Evolutionary conservation across 495 filamentous ascomycete genomes (phyloP).

Genomic region (Xylaria acuta): DNA sequence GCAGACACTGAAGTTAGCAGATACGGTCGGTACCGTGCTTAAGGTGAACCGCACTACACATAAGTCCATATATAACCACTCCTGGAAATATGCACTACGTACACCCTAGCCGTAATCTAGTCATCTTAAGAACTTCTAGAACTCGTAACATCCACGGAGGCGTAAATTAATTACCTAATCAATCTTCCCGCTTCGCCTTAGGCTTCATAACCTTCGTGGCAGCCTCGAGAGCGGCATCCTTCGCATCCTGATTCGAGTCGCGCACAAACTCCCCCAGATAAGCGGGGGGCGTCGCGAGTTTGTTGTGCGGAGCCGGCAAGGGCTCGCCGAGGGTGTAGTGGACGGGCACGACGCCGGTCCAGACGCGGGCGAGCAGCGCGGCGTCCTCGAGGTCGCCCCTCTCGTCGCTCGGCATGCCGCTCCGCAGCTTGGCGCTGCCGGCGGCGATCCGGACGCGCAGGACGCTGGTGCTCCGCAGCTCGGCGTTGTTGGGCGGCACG

Average conservation of each 20-base stretch:
- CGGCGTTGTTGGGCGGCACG: constrained; percentile 72
- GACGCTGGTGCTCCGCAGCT: constrained; percentile 80
- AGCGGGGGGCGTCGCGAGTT: constrained; percentile 63
- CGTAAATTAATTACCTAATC: not conserved
- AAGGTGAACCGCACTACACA: not conserved
- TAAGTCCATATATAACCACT: not conserved
- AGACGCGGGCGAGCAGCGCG: constrained; percentile 66
- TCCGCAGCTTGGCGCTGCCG: constrained; percentile 80
- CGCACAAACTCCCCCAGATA: constrained; percentile 66
- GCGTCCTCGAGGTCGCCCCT: constrained; percentile 67
- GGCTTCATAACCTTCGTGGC: constrained; percentile 37
- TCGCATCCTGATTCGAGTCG: constrained; percentile 60
- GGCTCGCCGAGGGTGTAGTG: constrained; percentile 71
- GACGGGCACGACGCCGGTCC: constrained; percentile 86
- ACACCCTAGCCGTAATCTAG: not conserved
- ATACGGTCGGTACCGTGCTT: not conserved
- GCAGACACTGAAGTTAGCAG: not conserved
- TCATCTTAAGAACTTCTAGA: not conserved
- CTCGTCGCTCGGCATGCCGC: constrained; percentile 73
- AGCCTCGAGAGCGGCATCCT: constrained; percentile 60
- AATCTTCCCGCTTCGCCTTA: constrained; percentile 30
- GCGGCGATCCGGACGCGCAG: constrained; percentile 71
- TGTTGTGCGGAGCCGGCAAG: constrained; percentile 66
- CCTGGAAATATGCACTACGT: not conserved
- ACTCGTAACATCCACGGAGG: not conserved